Evolutionary conservation across 257 asterid species (phyloP).

Genomic region (Fraxinus pennsylvanica): DNA sequence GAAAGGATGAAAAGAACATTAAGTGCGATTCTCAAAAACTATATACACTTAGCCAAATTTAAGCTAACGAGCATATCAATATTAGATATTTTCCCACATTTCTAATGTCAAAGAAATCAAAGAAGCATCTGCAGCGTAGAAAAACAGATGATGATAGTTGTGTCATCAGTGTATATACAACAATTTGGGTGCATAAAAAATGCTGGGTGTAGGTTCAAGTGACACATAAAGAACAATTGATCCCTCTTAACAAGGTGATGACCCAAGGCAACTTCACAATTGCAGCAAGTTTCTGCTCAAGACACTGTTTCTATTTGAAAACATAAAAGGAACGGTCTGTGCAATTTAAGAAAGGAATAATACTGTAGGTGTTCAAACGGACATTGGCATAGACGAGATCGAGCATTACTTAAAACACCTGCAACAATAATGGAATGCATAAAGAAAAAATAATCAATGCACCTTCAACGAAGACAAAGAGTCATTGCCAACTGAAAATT

Average conservation of each 20-base stretch:
- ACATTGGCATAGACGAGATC: background rate
- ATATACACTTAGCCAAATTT: background rate
- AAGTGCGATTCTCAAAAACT: background rate
- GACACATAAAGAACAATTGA: slow-evolving; percentile 1
- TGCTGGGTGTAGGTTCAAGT: slow-evolving; percentile 6
- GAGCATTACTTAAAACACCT: background rate
- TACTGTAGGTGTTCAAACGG: slow-evolving; percentile 3
- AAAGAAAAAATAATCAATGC: slow-evolving; percentile 13
- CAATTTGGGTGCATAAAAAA: background rate
- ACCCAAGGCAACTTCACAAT: background rate
- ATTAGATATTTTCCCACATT: slow-evolving; percentile 11
- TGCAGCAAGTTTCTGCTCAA: slow-evolving; percentile 21
- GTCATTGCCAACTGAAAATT: slow-evolving; percentile 45
- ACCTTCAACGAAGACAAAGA: slow-evolving; percentile 68
- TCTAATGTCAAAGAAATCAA: slow-evolving; percentile 4
- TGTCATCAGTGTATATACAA: slow-evolving; percentile 11
- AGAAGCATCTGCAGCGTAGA: slow-evolving; percentile 1
- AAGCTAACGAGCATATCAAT: background rate
- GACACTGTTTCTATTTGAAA: background rate
- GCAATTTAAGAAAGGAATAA: background rate
- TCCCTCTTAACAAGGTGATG: slow-evolving; percentile 2
- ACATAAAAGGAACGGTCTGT: background rate
- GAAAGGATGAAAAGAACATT: background rate
- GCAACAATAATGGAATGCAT: slow-evolving; percentile 5
- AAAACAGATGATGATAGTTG: background rate